Base-by-base conservation (phyloP, 306 rosid genomes). In the Lablab purpureus region DNA sequence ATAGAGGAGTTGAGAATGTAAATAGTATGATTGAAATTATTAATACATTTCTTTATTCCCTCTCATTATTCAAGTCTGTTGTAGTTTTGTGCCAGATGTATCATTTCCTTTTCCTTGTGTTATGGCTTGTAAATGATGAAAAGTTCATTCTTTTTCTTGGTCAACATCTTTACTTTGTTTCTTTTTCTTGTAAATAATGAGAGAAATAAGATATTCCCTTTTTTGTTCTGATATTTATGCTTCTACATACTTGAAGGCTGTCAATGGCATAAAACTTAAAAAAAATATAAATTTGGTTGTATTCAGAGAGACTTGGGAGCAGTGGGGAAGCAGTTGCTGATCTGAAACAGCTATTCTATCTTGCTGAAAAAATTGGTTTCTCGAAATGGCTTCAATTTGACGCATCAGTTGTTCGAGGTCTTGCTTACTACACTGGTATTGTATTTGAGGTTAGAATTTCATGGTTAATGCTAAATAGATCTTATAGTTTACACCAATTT, bases 331-430 rank as follows among this genome's bases (percentile, higher is more conserved):
- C 99, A 60, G 77, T 95, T 82, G 86, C 89, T 71, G 98, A 95
- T 85, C 85, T 95, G 86, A 92, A 91, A 74, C 87, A 85, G 85
- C 88, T 95, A 58, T 95, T 95, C 83, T 89, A 87, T 69, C 93
- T 91, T 79, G 99, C 98, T 27, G 99, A 91, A 37, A 95, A 90
- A 85, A 88, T 88, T 87, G 98, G 99, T 75, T 94, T 91, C 88
- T 83, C 93, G 30, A 91, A 92, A 52, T 95, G 98, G 99, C 88
- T 95, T 85, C 98, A 95, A 34, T 91, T 95, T 84, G 99, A 95
- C 60, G 98, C 93, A 3, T 92, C 99, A 68, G 83, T 95, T 88
- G 98, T 92, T 67, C 98, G 99, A 67, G 99, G 99, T 81, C 97
- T 95, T 83, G 98, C 97, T 45, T 95, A 92, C 85, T 95, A 95